phyloP scores from a whole-genome alignment of 371 early-diverging fungal genomes.

The Circinella minor region DNA sequence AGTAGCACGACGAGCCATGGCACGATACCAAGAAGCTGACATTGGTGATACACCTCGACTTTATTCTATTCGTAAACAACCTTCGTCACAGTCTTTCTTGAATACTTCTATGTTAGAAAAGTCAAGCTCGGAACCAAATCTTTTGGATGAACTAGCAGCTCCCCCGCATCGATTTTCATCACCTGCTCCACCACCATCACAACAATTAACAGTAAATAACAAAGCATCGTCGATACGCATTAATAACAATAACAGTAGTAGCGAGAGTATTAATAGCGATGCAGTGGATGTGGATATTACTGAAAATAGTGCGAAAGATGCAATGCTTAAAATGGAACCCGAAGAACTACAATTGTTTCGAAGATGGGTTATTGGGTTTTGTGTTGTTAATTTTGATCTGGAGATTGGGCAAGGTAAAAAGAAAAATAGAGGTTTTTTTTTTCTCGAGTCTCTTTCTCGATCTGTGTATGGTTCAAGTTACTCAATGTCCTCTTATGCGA shows the following conservation, averaged over 20 bases:
- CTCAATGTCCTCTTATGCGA: too few relatives aligned
- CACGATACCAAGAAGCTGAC: conserved; percentile 36
- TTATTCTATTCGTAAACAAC: conserved; percentile 32
- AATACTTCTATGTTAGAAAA: conserved; percentile 16
- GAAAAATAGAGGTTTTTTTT: too few relatives aligned
- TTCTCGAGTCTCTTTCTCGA: too few relatives aligned
- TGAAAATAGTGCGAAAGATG: conserved; percentile 29
- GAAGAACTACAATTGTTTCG: conserved; percentile 60
- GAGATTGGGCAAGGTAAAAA: conserved; percentile 86
- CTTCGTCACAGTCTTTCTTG: conserved; percentile 26
- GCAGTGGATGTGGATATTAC: conserved; percentile 39
- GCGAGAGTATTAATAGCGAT: neutral
- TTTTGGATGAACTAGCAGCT: conserved; percentile 22
- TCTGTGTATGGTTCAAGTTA: too few relatives aligned
- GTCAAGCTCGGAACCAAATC: conserved; percentile 36
- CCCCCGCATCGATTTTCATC: neutral
- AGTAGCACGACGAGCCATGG: conserved; percentile 3
- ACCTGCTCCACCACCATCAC: neutral
- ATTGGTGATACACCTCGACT: conserved; percentile 42
- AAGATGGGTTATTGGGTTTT: conserved; percentile 88
- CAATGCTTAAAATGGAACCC: conserved; percentile 39
- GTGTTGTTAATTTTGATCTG: conserved; percentile 93
- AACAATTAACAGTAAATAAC: too few relatives aligned
- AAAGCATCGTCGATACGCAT: neutral
- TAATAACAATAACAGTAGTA: neutral